Conservation (phyloP, 2,329 filamentous ascomycete genomes). For the Trichoderma cornu-damae region DNA sequence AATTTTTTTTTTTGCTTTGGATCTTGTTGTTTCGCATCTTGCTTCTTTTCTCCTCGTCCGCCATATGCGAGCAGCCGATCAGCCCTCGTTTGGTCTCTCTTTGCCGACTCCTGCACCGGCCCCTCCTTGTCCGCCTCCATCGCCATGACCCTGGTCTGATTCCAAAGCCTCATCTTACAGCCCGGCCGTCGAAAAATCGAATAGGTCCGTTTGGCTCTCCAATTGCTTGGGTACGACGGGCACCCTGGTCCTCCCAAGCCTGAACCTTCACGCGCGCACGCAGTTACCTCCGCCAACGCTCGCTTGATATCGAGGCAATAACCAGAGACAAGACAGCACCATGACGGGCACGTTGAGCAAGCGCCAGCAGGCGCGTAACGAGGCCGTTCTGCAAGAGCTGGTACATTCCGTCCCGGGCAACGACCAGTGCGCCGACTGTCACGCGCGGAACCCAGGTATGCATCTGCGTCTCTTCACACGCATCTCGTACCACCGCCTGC, state of each 20-base stretch:
- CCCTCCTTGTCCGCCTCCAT: conserved; percentile 13
- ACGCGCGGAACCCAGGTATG: conserved; percentile 84
- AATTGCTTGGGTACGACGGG: conserved; percentile 3
- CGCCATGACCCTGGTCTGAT: conserved; percentile 19
- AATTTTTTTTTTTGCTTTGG: background rate
- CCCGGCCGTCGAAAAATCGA: conserved; percentile 15
- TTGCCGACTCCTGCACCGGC: conserved; percentile 1
- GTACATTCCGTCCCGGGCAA: conserved; percentile 81
- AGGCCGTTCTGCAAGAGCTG: conserved; percentile 83
- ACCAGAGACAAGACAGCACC: conserved; percentile 18
- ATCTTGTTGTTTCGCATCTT: background rate
- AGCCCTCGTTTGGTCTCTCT: background rate
- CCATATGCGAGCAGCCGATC: background rate
- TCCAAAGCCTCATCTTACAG: conserved; percentile 17
- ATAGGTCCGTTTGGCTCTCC: conserved; percentile 2
- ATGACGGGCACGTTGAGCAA: conserved; percentile 82
- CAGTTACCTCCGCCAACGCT: background rate
- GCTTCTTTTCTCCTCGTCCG: background rate
- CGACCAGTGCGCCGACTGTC: conserved; percentile 89
- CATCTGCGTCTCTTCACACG: conserved; percentile 20
- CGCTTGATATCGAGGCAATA: background rate
- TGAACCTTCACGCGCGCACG: conserved; percentile 8
- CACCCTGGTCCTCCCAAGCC: conserved; percentile 11
- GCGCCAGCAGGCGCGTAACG: conserved; percentile 96
- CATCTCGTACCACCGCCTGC: conserved; percentile 20